Evolutionary conservation across 495 filamentous ascomycete species (phyloP), one percentile per base, ranked within the genome.

Genomic region (Xylaria castorea): DNA sequence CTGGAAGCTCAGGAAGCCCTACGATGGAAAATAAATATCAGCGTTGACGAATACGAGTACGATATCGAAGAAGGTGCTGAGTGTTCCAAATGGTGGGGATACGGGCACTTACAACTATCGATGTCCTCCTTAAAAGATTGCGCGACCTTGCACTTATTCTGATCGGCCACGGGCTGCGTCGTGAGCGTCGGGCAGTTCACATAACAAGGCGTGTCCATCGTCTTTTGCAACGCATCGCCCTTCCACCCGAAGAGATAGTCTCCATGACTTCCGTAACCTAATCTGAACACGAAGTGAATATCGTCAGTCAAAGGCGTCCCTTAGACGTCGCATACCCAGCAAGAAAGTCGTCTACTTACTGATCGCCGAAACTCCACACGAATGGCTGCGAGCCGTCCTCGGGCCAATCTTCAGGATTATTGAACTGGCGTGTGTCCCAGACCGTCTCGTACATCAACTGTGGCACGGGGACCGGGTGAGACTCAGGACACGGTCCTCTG

Each of bases 371-470:
- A 53, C 75, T 79, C 79, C 81, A 81, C 3, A 83, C 77, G 70
- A 85, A 85, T 0, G 83, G 82, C 67, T 83, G 80, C 58, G 76
- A 77, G 72, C 80, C 80, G 63, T 83, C 81, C 62, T 80, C 76
- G 11, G 83, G 83, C 82, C 83, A 84, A 60, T 83, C 81, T 40
- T 80, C 75, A 14, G 83, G 83, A 80, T 82, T 83, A 73, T 83
- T 80, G 76, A 81, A 81, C 63, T 61, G 18, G 12, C 73, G 73
- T 1, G 77, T 82, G 48, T 81, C 79, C 78, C 75, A 80, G 3
- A 79, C 68, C 0, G 75, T 73, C 69, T 82, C 79, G 22, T 78
- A 74, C 75, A 81, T 79, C 20, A 82, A 69, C 60, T 79, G 75
- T 8, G 80, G 79, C 18, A 82, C 76, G 14, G 77, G 75, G 4